Conservation (phyloP, 129 eudicot species). For the Helichrysum umbraculigerum region DNA sequence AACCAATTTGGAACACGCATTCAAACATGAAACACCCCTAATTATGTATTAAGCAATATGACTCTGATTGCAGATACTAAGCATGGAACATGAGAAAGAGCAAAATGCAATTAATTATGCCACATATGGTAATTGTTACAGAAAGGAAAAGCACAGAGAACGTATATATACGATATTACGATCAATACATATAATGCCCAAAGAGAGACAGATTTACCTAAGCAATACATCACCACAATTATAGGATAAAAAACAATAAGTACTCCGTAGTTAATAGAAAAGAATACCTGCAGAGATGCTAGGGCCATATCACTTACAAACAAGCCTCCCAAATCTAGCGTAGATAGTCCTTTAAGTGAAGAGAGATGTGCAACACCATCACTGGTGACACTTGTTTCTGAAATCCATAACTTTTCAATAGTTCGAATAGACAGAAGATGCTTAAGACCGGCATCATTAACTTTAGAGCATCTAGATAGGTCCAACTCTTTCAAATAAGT, state of each 20-base stretch:
- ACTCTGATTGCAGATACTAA: too few relatives aligned
- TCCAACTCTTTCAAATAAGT: slow-evolving; percentile 67
- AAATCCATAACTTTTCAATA: slow-evolving; percentile 63
- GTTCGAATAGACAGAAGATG: slow-evolving; percentile 68
- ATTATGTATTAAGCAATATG: too few relatives aligned
- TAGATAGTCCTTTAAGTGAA: slow-evolving; percentile 52
- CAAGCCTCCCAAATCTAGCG: slow-evolving; percentile 90
- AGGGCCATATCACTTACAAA: slow-evolving; percentile 64
- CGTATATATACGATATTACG: neutral
- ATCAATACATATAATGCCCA: neutral
- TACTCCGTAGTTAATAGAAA: neutral
- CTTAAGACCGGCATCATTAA: slow-evolving; percentile 74
- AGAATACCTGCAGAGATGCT: slow-evolving; percentile 70
- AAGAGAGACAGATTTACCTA: neutral
- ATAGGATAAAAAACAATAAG: neutral
- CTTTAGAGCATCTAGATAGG: slow-evolving; percentile 81
- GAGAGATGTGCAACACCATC: slow-evolving; percentile 65
- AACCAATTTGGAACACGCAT: too few relatives aligned
- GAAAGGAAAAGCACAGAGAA: neutral
- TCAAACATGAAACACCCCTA: too few relatives aligned
- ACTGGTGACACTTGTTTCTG: slow-evolving; percentile 81
- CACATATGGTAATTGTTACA: too few relatives aligned
- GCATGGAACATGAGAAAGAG: too few relatives aligned
- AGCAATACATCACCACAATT: slow-evolving; percentile 7
- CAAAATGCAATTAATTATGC: too few relatives aligned